Conservation (phyloP, 129 eudicot species). For the Arctium lappa region DNA sequence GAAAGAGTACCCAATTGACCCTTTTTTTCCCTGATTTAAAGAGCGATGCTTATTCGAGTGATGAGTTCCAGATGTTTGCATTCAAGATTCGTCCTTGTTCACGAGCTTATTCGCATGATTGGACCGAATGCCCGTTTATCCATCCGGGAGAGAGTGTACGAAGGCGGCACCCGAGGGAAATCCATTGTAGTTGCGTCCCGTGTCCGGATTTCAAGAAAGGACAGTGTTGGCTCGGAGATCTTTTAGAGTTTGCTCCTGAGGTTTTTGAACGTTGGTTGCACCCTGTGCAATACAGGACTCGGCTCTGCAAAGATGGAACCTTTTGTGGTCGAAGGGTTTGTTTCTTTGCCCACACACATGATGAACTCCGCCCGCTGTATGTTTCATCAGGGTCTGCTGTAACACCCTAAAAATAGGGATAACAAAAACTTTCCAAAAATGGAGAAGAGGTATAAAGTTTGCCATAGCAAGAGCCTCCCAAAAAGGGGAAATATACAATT, state of each 20-base stretch:
- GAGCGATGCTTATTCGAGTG: slow-evolving; percentile 32
- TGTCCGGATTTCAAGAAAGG: slow-evolving; percentile 45
- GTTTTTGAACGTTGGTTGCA: slow-evolving; percentile 60
- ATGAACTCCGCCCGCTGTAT: slow-evolving; percentile 35
- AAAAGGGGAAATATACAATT: too few relatives aligned
- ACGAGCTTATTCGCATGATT: slow-evolving; percentile 49
- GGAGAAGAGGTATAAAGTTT: too few relatives aligned
- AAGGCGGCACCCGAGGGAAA: slow-evolving; percentile 39
- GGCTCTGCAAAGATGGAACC: slow-evolving; percentile 47
- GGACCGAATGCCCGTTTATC: slow-evolving; percentile 52
- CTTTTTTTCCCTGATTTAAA: slow-evolving; percentile 30
- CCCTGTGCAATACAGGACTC: slow-evolving; percentile 51
- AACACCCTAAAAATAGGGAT: too few relatives aligned
- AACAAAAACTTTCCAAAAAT: too few relatives aligned
- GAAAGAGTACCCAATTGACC: slow-evolving; percentile 38
- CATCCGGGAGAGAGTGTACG: slow-evolving; percentile 49
- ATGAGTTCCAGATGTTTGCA: slow-evolving; percentile 44
- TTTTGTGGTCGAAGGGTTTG: slow-evolving; percentile 39
- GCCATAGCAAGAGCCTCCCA: too few relatives aligned
- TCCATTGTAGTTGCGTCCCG: slow-evolving; percentile 42
- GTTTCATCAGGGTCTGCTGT: slow-evolving; percentile 32
- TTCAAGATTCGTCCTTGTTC: slow-evolving; percentile 47
- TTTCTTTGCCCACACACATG: slow-evolving; percentile 41
- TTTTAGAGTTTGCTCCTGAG: slow-evolving; percentile 46
- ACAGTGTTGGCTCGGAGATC: slow-evolving; percentile 31